These are phyloP conservation scores for Tylopilus intermedius DNA, from an alignment of 768 basidiomycete genomes.

Conservation along the genomic window DNA sequence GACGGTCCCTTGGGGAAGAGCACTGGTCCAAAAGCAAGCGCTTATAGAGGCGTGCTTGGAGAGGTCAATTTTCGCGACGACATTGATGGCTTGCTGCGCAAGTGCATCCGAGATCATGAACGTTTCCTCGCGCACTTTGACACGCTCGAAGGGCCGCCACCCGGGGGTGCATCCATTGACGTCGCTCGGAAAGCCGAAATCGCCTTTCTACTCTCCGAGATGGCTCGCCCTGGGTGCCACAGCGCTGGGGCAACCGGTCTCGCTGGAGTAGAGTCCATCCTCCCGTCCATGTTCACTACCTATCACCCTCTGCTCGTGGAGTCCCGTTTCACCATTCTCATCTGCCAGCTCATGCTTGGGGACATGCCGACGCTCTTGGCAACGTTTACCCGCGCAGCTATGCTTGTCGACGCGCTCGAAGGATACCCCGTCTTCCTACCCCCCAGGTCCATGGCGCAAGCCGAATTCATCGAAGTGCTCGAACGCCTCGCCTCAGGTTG, in stretches of 20 bases:
- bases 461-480: slow-evolving; percentile 81
- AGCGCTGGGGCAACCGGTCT: slow-evolving; percentile 30
- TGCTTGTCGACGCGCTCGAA: slow-evolving; percentile 75
- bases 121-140: slow-evolving; percentile 82
- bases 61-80: slow-evolving; percentile 56
- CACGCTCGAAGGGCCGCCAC: slow-evolving; percentile 48
- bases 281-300: slow-evolving; percentile 70
- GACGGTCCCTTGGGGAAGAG: slow-evolving; percentile 68
- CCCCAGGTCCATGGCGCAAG: slow-evolving; percentile 84
- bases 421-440: slow-evolving; percentile 87
- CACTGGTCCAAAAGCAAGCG: slow-evolving; percentile 53
- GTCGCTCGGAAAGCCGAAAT: slow-evolving; percentile 55
- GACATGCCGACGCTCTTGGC: slow-evolving; percentile 61
- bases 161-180: slow-evolving; percentile 25
- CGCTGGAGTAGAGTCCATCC: slow-evolving; percentile 33
- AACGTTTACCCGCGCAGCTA: slow-evolving; percentile 61
- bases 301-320: slow-evolving; percentile 90
- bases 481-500: slow-evolving; percentile 78
- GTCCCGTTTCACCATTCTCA: slow-evolving; percentile 74
- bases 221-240: slow-evolving; percentile 58
- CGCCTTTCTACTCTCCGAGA: slow-evolving; percentile 66
- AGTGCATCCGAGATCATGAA: slow-evolving; percentile 80
- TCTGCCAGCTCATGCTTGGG: slow-evolving; percentile 72
- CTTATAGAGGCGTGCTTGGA: slow-evolving; percentile 58
- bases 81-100: slow-evolving; percentile 56